Evolutionary conservation across 176 grass and related monocot species (phyloP).

Genomic region (Zoysia pacifica): DNA sequence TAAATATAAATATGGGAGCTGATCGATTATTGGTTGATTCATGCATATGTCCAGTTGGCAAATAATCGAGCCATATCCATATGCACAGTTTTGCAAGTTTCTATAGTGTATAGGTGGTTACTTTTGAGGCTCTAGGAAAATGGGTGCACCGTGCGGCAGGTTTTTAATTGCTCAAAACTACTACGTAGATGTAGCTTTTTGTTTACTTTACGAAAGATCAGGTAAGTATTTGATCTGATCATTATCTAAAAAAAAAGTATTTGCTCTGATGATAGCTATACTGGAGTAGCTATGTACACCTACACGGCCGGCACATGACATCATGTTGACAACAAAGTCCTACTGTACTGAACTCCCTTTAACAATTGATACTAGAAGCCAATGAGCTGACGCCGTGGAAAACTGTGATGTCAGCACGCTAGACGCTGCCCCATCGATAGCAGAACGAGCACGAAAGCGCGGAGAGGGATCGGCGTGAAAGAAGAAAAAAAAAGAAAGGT

Average conservation of each 20-base stretch:
- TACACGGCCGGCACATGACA: background rate
- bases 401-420: background rate
- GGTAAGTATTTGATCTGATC: too few species aligned
- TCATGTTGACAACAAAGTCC: slow-evolving; percentile 28
- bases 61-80: background rate
- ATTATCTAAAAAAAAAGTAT: background rate
- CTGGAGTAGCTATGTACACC: background rate
- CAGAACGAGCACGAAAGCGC: slow-evolving; percentile 15
- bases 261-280: background rate
- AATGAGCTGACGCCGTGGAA: background rate
- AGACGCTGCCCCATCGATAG: background rate
- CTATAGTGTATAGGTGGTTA: background rate
- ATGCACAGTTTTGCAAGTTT: background rate
- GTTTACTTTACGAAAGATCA: too few species aligned
- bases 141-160: background rate
- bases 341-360: slow-evolving; percentile 34
- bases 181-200: too few species aligned
- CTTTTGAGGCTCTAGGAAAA: background rate
- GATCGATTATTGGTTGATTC: background rate
- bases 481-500: background rate
- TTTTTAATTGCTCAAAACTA: background rate
- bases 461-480: background rate
- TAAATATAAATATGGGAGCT: background rate
- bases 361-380: background rate
- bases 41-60: slow-evolving; percentile 21